These are phyloP conservation scores for Aspergillus leporis DNA, from an alignment of 495 filamentous ascomycete genomes.

Conservation along the genomic window DNA sequence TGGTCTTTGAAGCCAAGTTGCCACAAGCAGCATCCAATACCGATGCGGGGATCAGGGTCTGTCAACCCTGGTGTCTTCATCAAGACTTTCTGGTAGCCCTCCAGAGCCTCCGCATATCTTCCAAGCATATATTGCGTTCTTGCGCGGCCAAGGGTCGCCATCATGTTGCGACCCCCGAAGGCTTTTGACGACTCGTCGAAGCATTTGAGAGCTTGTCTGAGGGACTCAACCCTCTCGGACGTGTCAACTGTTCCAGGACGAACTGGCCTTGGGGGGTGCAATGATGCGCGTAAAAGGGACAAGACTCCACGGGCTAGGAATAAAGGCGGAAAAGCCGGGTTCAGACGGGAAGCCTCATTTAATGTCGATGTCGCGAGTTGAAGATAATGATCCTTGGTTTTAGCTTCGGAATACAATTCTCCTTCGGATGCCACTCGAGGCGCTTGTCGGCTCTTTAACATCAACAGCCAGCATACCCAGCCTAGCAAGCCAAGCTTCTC, in stretches of 20 bases:
- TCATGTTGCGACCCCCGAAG: constrained; percentile 81
- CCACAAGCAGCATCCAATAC: constrained; percentile 95
- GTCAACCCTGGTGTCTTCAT: constrained; percentile 79
- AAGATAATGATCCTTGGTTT: constrained; percentile 90
- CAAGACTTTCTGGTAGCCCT: constrained; percentile 83
- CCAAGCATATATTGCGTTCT: constrained; percentile 81
- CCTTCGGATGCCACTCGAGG: constrained; percentile 72
- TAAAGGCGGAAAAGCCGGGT: constrained; percentile 83
- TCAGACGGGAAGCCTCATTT: constrained; percentile 93
- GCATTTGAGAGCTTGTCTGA: constrained; percentile 81
- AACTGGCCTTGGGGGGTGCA: constrained; percentile 69
- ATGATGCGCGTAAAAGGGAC: constrained; percentile 80
- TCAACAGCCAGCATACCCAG: constrained; percentile 87
- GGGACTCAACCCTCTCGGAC: constrained; percentile 73
- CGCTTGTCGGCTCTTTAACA: constrained; percentile 88
- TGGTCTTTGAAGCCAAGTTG: constrained; percentile 91
- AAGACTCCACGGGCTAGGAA: constrained; percentile 91
- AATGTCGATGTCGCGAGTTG: constrained; percentile 85
- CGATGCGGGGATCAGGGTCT: constrained; percentile 95
- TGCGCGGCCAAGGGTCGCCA: constrained; percentile 85
- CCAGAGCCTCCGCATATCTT: constrained; percentile 77
- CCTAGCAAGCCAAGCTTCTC: constrained; percentile 84
- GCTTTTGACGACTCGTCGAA: constrained; percentile 90
- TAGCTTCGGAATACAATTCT: constrained; percentile 64
- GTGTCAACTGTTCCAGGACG: constrained; percentile 62